Evolutionary conservation across 768 basidiomycete species (phyloP).

Genomic region (Russula olivacea): DNA sequence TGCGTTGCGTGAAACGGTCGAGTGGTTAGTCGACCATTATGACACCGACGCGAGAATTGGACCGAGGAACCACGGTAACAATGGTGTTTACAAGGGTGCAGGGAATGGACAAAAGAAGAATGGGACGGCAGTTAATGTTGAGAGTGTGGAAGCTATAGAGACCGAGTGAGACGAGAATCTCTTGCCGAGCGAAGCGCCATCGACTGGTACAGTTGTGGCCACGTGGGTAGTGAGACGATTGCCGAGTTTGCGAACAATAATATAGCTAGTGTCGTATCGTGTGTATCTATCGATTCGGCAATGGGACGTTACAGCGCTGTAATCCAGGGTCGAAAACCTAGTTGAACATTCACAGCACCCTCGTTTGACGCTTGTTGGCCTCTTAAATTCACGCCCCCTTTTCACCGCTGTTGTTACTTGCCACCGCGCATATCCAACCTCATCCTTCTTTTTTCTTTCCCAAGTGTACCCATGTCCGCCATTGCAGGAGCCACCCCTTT

Average conservation of each 20-base stretch:
- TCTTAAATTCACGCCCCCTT: not conserved
- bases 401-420: not conserved
- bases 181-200: too few relatives aligned
- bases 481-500: slow-evolving; percentile 30
- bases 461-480: slow-evolving; percentile 36
- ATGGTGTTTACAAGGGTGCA: not conserved
- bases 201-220: too few relatives aligned
- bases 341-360: too few relatives aligned
- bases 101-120: not conserved
- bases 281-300: not conserved
- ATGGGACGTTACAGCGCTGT: too few relatives aligned
- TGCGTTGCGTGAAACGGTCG: slow-evolving; percentile 70
- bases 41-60: slow-evolving; percentile 58
- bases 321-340: not conserved
- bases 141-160: not conserved
- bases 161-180: not conserved
- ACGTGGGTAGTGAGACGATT: too few relatives aligned
- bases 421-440: not conserved
- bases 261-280: not conserved
- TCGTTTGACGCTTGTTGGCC: not conserved
- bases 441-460: not conserved
- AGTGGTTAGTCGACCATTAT: slow-evolving; percentile 86
- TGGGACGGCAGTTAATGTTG: not conserved
- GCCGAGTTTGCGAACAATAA: not conserved
- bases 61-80: slow-evolving; percentile 2